These are phyloP conservation scores for Nicotiana obtusifolia DNA, from an alignment of 257 asterid genomes.

Conservation along the genomic window DNA sequence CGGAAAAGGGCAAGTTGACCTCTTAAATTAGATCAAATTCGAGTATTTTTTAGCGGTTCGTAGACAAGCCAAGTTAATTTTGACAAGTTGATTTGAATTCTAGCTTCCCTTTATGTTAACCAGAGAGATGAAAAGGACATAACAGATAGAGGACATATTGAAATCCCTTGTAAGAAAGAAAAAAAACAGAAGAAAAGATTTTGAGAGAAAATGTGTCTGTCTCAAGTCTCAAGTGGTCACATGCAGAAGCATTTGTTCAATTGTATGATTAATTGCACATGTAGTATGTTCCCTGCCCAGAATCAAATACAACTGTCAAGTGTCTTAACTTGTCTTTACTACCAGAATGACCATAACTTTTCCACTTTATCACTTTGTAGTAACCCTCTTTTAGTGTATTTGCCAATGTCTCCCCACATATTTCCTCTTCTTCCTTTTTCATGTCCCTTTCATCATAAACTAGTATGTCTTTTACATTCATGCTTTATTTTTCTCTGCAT, in stretches of 20 bases:
- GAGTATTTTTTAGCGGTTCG: no score
- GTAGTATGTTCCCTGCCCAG: slow-evolving; percentile 58
- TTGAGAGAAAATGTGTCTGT: not conserved
- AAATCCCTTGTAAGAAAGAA: not conserved
- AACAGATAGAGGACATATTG: not conserved
- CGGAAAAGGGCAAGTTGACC: not conserved
- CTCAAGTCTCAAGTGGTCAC: slow-evolving; percentile 1
- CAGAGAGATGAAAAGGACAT: not conserved
- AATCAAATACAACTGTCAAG: slow-evolving; percentile 57
- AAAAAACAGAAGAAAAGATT: not conserved
- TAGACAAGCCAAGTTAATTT: no score
- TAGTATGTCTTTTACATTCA: not conserved
- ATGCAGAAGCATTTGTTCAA: slow-evolving; percentile 18
- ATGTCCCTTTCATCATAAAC: slow-evolving; percentile 13
- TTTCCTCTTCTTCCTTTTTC: slow-evolving; percentile 10
- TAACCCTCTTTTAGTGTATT: not conserved
- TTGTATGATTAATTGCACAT: slow-evolving; percentile 58
- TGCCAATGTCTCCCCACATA: not conserved
- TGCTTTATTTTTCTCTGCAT: not conserved
- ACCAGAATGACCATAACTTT: slow-evolving; percentile 28
- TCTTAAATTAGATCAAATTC: no score
- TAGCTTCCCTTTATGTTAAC: not conserved
- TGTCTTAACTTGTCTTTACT: slow-evolving; percentile 37
- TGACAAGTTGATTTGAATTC: not conserved
- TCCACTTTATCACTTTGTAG: not conserved